These are phyloP conservation scores for Carex pumila DNA, from an alignment of 176 grass and related monocot species.

Conservation along the genomic window DNA sequence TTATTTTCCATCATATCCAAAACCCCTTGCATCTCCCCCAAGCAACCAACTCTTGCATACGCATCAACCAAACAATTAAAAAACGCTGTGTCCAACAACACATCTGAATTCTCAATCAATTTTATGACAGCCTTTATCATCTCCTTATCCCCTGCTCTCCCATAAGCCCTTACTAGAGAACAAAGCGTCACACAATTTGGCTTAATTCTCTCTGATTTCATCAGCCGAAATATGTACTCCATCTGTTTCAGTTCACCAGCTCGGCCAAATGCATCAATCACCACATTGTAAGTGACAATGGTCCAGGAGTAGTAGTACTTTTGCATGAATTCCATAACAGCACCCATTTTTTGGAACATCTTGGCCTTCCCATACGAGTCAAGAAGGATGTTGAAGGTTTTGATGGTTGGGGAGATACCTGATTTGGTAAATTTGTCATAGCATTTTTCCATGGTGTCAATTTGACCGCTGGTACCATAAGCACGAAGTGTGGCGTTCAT, in stretches of 20 bases:
- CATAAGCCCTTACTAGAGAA: constrained; percentile 79
- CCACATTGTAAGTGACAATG: constrained; percentile 85
- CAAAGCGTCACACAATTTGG: constrained; percentile 90
- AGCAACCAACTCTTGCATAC: constrained; percentile 73
- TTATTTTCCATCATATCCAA: constrained; percentile 71
- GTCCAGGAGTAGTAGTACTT: constrained; percentile 95
- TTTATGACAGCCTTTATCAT: constrained; percentile 68
- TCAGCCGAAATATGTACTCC: constrained; percentile 88
- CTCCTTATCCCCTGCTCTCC: constrained; percentile 51
- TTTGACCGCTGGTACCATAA: constrained; percentile 73
- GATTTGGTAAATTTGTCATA: constrained; percentile 88
- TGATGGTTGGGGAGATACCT: constrained; percentile 78
- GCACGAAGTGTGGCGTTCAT: constrained; percentile 92
- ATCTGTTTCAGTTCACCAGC: constrained; percentile 77
- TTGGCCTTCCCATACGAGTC: constrained; percentile 93
- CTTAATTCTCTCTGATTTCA: constrained; percentile 95
- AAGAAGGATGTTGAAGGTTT: constrained; percentile 91
- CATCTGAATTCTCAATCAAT: constrained; percentile 72
- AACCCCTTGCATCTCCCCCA: constrained; percentile 76
- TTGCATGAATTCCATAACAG: constrained; percentile 98
- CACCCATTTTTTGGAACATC: constrained; percentile 95
- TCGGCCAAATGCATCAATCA: constrained; percentile 89
- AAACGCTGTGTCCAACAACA: constrained; percentile 77
- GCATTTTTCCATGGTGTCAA: constrained; percentile 88
- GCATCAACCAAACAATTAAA: constrained; percentile 96